These are phyloP conservation scores for Wolfiporia cocos DNA, from an alignment of 1,284 basidiomycete species.

Conservation along the genomic window DNA sequence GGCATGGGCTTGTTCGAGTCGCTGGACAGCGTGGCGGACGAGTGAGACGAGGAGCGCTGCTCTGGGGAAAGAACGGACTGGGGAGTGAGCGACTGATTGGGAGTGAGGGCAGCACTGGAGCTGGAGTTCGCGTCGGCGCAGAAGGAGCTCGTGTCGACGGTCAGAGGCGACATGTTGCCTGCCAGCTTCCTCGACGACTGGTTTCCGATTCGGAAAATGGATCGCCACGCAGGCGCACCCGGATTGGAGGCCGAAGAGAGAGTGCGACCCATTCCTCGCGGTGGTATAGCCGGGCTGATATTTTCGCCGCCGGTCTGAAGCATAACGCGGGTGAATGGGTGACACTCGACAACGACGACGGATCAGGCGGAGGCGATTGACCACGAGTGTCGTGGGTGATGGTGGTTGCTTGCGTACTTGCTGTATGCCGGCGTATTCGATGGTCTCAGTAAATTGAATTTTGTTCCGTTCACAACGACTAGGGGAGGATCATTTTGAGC, in stretches of 20 bases:
- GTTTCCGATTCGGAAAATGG: conserved; percentile 49
- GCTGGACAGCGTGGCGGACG: conserved; percentile 62
- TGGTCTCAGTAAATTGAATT: too few relatives aligned
- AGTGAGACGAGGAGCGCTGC: conserved; percentile 65
- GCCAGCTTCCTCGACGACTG: conserved; percentile 43
- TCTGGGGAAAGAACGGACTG: conserved; percentile 39
- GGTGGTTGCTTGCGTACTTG: too few relatives aligned
- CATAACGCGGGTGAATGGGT: conserved; percentile 1
- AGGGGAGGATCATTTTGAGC: too few relatives aligned
- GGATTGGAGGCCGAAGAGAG: conserved; percentile 14
- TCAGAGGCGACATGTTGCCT: conserved; percentile 24
- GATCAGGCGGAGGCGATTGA: not conserved
- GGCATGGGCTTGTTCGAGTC: conserved; percentile 47
- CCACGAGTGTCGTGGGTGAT: not conserved
- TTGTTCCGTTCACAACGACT: too few relatives aligned
- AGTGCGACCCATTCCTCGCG: conserved; percentile 12
- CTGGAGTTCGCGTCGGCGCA: conserved; percentile 27
- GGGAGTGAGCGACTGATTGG: conserved; percentile 45
- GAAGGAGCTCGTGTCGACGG: conserved; percentile 32
- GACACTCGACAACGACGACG: not conserved
- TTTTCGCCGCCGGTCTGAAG: conserved; percentile 12
- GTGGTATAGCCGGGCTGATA: conserved; percentile 17
- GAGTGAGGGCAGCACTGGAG: conserved; percentile 28
- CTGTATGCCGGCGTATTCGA: too few relatives aligned
- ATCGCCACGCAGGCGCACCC: conserved; percentile 42